Percentiles rank a stretch among this genome's conserved stretches.
Conservation (phyloP, 1,284 basidiomycete species). For the Puccinia horiana region DNA sequence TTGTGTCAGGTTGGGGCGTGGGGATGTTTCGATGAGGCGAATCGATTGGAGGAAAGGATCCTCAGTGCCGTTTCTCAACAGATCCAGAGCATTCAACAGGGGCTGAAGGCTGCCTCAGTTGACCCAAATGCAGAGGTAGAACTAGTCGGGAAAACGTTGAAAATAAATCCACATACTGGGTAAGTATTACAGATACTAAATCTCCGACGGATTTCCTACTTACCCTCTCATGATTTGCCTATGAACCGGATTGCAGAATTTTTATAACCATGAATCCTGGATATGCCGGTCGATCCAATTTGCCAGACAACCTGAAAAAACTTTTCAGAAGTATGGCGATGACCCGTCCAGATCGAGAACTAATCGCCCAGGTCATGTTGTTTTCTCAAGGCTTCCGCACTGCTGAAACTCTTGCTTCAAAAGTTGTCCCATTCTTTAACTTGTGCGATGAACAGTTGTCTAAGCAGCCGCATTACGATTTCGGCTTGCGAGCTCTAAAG, state of each 20-base stretch:
- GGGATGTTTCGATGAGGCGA: conserved; percentile 88
- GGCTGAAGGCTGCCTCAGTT: conserved; percentile 74
- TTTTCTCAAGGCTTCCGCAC: conserved; percentile 99
- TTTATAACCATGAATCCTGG: conserved; percentile 97
- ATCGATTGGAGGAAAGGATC: conserved; percentile 95
- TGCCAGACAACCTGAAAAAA: conserved; percentile 92
- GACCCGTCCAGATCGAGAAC: conserved; percentile 95
- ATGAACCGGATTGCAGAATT: no score
- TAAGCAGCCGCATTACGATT: conserved; percentile 97
- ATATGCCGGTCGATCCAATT: conserved; percentile 93
- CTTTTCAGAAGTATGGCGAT: conserved; percentile 98
- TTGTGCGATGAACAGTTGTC: conserved; percentile 96
- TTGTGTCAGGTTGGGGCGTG: conserved; percentile 98
- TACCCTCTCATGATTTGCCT: conserved; percentile 21
- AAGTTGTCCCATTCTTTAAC: conserved; percentile 99
- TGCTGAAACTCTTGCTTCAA: conserved; percentile 90
- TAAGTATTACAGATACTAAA: conserved; percentile 55
- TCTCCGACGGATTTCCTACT: background rate
- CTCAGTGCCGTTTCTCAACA: conserved; percentile 98
- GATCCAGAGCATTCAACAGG: conserved; percentile 97
- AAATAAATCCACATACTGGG: conserved; percentile 90
- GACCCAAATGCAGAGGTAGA: conserved; percentile 88
- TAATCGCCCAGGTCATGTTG: conserved; percentile 98
- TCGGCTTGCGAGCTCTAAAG: conserved; percentile 95
- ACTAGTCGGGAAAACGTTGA: conserved; percentile 89